Base-by-base conservation (phyloP, 495 filamentous ascomycete species). In the Amorphotheca resinae region DNA sequence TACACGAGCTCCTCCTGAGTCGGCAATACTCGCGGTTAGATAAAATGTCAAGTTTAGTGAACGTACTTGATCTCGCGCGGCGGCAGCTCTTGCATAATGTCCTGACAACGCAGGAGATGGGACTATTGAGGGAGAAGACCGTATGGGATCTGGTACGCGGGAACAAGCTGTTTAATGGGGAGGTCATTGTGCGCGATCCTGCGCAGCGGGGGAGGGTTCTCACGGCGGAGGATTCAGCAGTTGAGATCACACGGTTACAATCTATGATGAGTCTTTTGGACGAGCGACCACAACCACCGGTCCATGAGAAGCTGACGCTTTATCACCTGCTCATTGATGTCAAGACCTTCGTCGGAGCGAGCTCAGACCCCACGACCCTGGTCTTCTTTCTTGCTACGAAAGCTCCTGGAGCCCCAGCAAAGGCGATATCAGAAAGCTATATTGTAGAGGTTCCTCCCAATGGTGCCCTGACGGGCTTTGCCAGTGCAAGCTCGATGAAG, bases 181-280 rank as follows among this genome's bases (percentile, higher is more conserved):
- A 96, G 50, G 79, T 95, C 16, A 93, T 99, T 59, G 91, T 99
- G 33, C 75, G 91, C 16, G 87, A 91, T 61, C 86, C 89, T 1
- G 70, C 70, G 8, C 75, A 84, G 50, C 68, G 78, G n/a, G 91
- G 91, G 22, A 74, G 87, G 18, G 73, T 96, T 25, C 62, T 99
- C 36, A 95, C 87, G 0, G 84, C 82, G 1, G 84, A 94, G 31
- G 91, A 99, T 59, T 94, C 89, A 0, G 84, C 86, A 28, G 79
- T 96, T 25, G 87, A 95, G 45, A 74, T 96, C 49, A 87, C 87
- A 16, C 84, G 76, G 53, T 68, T 95, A 36, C 91, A 99, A 64
- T 88, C 88, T 3, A 78, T 83, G 49, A 99, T 99, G 91, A 93
- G 86, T 57, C 73, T 96, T 56, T 71, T 99, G 11, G 83, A 93